Percentiles rank a stretch among this genome's conserved stretches.
phyloP scores from a whole-genome alignment of 495 filamentous ascomycete genomes.

The Aspergillus bridgeri region DNA sequence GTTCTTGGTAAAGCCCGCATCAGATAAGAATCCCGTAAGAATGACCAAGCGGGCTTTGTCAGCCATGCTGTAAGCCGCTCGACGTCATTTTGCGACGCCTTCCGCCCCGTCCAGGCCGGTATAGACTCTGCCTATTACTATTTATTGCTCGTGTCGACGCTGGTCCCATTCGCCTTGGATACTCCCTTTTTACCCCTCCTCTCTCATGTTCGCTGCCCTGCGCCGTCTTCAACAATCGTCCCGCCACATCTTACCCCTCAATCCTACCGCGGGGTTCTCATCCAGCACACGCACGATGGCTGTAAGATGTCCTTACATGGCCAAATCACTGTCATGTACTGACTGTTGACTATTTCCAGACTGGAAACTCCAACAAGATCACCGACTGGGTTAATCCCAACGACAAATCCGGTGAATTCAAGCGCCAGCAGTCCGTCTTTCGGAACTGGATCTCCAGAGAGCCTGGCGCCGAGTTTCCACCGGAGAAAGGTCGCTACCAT shows the following conservation, averaged over 20 bases:
- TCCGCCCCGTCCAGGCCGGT: not conserved
- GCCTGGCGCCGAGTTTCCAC: slow-evolving; percentile 58
- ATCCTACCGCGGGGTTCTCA: slow-evolving; percentile 16
- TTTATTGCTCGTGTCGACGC: not conserved
- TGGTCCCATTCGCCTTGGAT: too few relatives aligned
- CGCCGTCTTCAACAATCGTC: slow-evolving; percentile 23
- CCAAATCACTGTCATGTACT: not conserved
- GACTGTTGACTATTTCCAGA: slow-evolving; percentile 17
- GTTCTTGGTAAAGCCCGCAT: too few relatives aligned
- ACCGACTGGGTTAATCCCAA: slow-evolving; percentile 76
- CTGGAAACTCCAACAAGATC: slow-evolving; percentile 48
- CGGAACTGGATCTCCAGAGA: slow-evolving; percentile 68
- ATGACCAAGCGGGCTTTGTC: not conserved
- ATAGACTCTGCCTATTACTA: not conserved
- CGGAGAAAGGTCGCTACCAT: slow-evolving; percentile 66
- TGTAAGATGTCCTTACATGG: slow-evolving; percentile 22
- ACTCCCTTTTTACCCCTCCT: not conserved
- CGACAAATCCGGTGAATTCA: slow-evolving; percentile 85
- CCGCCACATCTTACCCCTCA: slow-evolving; percentile 18
- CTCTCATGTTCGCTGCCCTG: slow-evolving; percentile 30
- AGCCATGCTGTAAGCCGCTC: not conserved
- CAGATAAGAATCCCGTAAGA: not conserved
- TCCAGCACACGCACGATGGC: slow-evolving; percentile 36
- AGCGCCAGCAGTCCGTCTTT: slow-evolving; percentile 69
- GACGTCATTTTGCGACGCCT: not conserved